Evolutionary conservation across 2,329 filamentous ascomycete genomes (phyloP), one percentile per base, ranked within the genome.

Genomic region (Sporothrix pseudoabietina): DNA sequence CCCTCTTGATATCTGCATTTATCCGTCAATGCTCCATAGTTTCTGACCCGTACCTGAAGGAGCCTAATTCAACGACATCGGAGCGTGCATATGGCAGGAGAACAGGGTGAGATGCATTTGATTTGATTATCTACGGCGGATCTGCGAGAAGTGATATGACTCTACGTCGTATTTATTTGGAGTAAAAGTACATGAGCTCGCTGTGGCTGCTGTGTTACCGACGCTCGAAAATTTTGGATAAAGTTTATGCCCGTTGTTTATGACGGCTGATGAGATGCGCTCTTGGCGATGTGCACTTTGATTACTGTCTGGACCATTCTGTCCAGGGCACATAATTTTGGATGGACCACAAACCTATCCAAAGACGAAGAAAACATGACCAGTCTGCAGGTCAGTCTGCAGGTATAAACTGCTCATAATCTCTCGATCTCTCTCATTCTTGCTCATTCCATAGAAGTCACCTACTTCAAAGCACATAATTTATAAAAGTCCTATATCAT

Each of bases 41-140:
- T 22, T 22, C 19, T 57, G 22, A 39, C 30, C 57, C 35, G 57
- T 63, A 63, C 32, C 57, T 63, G 32, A 14, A 63, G 41, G 19
- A 63, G 57, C 57, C 32, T 63, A 63, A 63, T 63, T 41, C 57
- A 32, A 61, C 57, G 16, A 22, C n/a, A 22, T 54, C 52, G 52
- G 19, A 54, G 8, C 49, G 19, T 5, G 22, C 49, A 52, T 35
- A 49, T 16, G 5, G 26, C 26, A 5, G 32, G 22, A 26, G 26
- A 32, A 8, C 32, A 12, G 22, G 22, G 14, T n/a, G 54, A 61
- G 57, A 63, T 63, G 57, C n/a, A 14, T 32, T 63, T 63, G 57
- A 63, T 63, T 41, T 41, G 57, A 63, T 63, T 63, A 63, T 63
- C 57, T 63, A 32, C 32, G 30, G 57, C 22, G 35, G 57, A 3